Evolutionary conservation across 495 filamentous ascomycete genomes (phyloP).

Genomic region (Penicillium riverlandense): DNA sequence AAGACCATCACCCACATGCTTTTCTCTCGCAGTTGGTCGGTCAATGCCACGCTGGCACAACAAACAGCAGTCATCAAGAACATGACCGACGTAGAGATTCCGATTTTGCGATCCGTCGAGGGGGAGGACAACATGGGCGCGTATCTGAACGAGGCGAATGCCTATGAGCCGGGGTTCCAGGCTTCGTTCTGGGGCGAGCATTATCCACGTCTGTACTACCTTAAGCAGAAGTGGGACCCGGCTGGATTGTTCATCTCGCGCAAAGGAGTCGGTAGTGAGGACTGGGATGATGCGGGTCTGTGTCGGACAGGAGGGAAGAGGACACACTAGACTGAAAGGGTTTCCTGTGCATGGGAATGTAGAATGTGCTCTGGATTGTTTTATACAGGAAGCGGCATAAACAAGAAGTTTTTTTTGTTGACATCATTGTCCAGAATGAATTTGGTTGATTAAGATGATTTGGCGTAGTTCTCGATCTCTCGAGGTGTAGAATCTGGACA

Average conservation of each 20-base stretch:
- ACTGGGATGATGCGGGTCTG: slow-evolving; percentile 26
- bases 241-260: slow-evolving; percentile 19
- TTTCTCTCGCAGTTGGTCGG: slow-evolving; percentile 6
- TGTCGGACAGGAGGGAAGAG: slow-evolving; percentile 5
- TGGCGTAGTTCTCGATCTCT: too few relatives aligned
- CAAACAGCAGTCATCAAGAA: slow-evolving; percentile 27
- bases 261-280: slow-evolving; percentile 24
- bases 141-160: slow-evolving; percentile 45
- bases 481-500: too few relatives aligned
- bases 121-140: slow-evolving; percentile 27
- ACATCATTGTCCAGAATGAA: too few relatives aligned
- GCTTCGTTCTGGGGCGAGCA: slow-evolving; percentile 44
- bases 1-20: slow-evolving; percentile 21
- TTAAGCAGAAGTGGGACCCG: slow-evolving; percentile 36
- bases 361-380: too few relatives aligned
- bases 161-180: slow-evolving; percentile 38
- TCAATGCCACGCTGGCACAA: slow-evolving; percentile 14
- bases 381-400: too few relatives aligned
- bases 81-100: slow-evolving; percentile 29
- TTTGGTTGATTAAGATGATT: too few relatives aligned
- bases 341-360: too few relatives aligned
- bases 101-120: slow-evolving; percentile 34
- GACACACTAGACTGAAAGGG: neutral
- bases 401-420: too few relatives aligned
- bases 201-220: slow-evolving; percentile 30